Base-by-base conservation (phyloP, 2,329 filamentous ascomycete genomes). In the Zymoseptoria brevis region DNA sequence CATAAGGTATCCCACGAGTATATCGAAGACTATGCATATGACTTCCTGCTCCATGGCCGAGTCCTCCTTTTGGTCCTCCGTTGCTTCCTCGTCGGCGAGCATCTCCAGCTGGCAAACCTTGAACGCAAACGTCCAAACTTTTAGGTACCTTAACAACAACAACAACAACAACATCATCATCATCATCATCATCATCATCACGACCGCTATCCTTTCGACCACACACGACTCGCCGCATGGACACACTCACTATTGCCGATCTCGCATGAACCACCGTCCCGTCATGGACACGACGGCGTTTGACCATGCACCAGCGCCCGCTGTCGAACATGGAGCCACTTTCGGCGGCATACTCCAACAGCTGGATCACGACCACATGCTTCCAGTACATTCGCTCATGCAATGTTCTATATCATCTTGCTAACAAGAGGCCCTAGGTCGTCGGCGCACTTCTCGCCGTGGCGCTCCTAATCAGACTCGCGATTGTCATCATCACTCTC, bases 401-500 rank as follows among this genome's bases (percentile, higher is more conserved):
- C 24, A 29, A 19, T 48, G 24, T 54, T 41, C 26, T 8, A 24
- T 9, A 11, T 45, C 35, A 45, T n/a, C 35, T n/a, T 13, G 16
- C 35, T 45, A 45, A 45, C 50, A 52, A 52, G 50, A 52, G 22
- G 21, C 8, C 53, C 26, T 29, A 65, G 63, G 52, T 64, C 35
- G 53, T 53, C 19, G 62, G 52, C 24, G 54, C 57, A 19, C 24
- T 64, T 22, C 58, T 54, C 8, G 48, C 60, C 26, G 57, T 60
- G 24, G 50, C 53, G 24, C 61, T 59, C 24, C 26, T 62, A 6
- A 24, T 56, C 6, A 50, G 50, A 22, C 48, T 63, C 24, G 58
- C 53, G n/a, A 13, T 65, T n/a, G 21, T 59, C 45, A 52, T 64
- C n/a, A 7, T 56, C 8, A 62, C 61, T 21, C 49, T 63, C 6